Evolutionary conservation across 106 monocot species (phyloP).

Genomic region (Amphibolis antarctica): DNA sequence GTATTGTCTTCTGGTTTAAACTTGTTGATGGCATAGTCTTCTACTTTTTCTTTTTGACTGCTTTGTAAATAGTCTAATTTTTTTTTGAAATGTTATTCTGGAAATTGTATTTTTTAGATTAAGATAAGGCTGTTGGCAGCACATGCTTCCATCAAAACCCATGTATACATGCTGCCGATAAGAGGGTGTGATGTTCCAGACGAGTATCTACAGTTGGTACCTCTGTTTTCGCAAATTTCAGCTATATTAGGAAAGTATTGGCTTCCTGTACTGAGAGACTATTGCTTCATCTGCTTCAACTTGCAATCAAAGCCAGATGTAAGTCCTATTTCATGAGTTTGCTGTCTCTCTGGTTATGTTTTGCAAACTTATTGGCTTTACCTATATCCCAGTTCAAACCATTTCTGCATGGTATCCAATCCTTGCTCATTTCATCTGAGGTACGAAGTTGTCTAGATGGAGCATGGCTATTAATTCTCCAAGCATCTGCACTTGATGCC

Average conservation of each 20-base stretch:
- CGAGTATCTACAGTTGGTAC: slow-evolving; percentile 66
- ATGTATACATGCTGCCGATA: slow-evolving; percentile 48
- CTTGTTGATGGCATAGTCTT: background rate
- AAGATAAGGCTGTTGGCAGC: slow-evolving; percentile 81
- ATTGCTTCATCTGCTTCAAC: slow-evolving; percentile 51
- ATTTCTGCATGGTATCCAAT: slow-evolving; percentile 92
- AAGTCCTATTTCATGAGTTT: slow-evolving; percentile 14
- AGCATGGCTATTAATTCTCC: slow-evolving; percentile 57
- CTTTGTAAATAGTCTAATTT: background rate
- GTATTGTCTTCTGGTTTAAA: slow-evolving; percentile 20
- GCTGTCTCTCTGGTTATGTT: background rate
- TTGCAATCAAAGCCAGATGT: slow-evolving; percentile 49
- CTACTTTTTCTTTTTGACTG: background rate
- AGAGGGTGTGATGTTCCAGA: slow-evolving; percentile 36
- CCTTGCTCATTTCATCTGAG: slow-evolving; percentile 62
- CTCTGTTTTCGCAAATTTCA: slow-evolving; percentile 62
- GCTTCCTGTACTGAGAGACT: slow-evolving; percentile 72
- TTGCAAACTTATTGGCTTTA: background rate
- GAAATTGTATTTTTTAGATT: slow-evolving; percentile 35
- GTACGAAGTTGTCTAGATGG: slow-evolving; percentile 63
- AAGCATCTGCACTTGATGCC: slow-evolving; percentile 63
- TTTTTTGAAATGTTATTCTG: background rate
- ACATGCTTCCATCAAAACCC: slow-evolving; percentile 90
- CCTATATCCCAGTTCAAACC: slow-evolving; percentile 54
- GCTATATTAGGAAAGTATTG: slow-evolving; percentile 66